Base-by-base conservation (phyloP, 495 filamentous ascomycete genomes). In the Apiosordaria backusii region DNA sequence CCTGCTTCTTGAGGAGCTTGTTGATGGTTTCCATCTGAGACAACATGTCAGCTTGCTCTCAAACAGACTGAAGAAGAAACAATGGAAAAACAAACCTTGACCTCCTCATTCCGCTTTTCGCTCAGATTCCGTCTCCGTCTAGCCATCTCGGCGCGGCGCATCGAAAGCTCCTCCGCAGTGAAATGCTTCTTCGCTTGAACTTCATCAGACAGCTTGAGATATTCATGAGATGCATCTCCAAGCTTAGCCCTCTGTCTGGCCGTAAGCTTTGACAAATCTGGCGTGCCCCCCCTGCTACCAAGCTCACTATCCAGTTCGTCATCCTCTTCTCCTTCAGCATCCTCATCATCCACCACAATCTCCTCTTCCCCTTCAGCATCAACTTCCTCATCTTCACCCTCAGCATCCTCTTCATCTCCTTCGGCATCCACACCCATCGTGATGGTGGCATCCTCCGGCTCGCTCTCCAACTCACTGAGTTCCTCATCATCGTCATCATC, bases 91-190 rank as follows among this genome's bases (percentile, higher is more conserved):
- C 73, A 55, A 80, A 92, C 93, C 87, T 99, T 99, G 80, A 98
- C 96, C 81, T 99, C 96, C 74, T 99, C 96, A 65, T 97, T 95
- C 25, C 95, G 90, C 83, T 97, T 97, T 75, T 98, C 95, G 68
- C 90, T 95, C n/a, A 99, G 84, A 70, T 98, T 97, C 76, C 97
- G 96, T 60, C 95, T 82, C 35, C 95, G 89, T 19, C 95, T 84
- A 25, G 95, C 95, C 95, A 99, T 99, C 76, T 99, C 95, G 6
- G 92, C 90, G 53, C 95, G 86, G 19, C 96, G 88, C 90, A 98
- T 97, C 40, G 92, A 92, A 64, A 96, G 88, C 72, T 99, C 96
- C 73, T 98, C 95, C 0, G 92, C 93, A 0, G 94, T 97, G 52
- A 98, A 81, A 71, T 89, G 86, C 73, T 96, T 96, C 79, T 97